Conservation (phyloP, 495 filamentous ascomycete species). For the Penicillium paradoxum region DNA sequence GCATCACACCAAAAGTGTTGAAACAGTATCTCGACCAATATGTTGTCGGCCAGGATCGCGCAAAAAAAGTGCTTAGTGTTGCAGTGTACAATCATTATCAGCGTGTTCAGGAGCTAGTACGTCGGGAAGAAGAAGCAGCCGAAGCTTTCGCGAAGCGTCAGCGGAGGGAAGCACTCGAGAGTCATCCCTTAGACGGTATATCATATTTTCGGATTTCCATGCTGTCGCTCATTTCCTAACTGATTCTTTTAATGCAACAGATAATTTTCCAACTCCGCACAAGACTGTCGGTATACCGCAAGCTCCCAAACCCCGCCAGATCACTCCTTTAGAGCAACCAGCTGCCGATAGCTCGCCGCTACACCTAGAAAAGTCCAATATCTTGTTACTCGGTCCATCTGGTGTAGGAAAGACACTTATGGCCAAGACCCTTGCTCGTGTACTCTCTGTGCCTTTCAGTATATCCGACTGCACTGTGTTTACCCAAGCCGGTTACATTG, state of each 20-base stretch:
- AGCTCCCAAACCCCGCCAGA: conserved; percentile 22
- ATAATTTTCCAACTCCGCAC: conserved; percentile 75
- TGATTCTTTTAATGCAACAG: conserved; percentile 34
- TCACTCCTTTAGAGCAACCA: conserved; percentile 25
- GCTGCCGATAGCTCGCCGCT: conserved; percentile 56
- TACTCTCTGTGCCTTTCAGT: conserved; percentile 89
- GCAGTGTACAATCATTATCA: conserved; percentile 98
- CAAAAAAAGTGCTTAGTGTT: conserved; percentile 91
- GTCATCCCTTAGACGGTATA: conserved; percentile 55
- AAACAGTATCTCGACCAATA: conserved; percentile 93
- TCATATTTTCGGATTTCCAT: not conserved
- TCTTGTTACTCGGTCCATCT: conserved; percentile 87
- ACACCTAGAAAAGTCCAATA: conserved; percentile 91
- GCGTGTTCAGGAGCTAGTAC: conserved; percentile 67
- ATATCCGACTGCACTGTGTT: conserved; percentile 98
- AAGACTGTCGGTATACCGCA: conserved; percentile 45
- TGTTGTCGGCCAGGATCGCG: conserved; percentile 91
- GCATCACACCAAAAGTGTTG: conserved; percentile 73
- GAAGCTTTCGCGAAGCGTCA: conserved; percentile 50
- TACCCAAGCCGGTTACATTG: conserved; percentile 96
- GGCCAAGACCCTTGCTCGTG: conserved; percentile 71
- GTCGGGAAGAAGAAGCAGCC: conserved; percentile 73
- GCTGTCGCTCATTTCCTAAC: not conserved
- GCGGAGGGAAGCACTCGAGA: conserved; percentile 45
- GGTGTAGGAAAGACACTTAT: conserved; percentile 97